These are phyloP conservation scores for Blastocystis hominis DNA, from an alignment of 352 stramenopile genomes.

Conservation along the genomic window DNA sequence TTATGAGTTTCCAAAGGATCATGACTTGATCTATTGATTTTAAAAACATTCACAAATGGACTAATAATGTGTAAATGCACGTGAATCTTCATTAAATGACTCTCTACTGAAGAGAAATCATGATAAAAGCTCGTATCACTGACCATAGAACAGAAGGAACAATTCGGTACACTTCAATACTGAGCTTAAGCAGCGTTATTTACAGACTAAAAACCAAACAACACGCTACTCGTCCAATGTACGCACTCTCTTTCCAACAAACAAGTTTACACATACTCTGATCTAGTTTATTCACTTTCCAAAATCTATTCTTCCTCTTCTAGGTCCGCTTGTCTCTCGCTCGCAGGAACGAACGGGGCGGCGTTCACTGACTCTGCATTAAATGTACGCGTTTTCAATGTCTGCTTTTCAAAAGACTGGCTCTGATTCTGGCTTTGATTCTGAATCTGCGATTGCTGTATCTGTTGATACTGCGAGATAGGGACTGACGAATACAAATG, in stretches of 20 bases:
- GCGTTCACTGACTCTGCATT: not conserved
- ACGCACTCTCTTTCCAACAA: not conserved
- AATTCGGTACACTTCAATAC: not conserved
- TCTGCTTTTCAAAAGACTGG: no score
- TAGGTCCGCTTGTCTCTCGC: not conserved
- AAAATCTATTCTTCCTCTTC: not conserved
- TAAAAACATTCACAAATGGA: no score
- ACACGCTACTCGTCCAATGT: no score
- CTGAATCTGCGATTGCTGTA: not conserved
- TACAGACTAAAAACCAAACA: not conserved
- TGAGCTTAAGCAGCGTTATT: not conserved
- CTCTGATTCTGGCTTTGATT: no score
- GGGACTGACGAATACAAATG: not conserved
- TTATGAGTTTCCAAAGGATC: no score
- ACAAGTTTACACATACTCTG: not conserved
- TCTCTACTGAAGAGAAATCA: no score
- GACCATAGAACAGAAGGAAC: not conserved
- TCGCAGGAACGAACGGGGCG: slow-evolving; percentile 9
- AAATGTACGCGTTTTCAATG: not conserved
- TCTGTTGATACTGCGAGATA: not conserved
- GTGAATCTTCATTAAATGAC: no score
- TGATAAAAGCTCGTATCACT: no score
- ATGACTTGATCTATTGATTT: no score
- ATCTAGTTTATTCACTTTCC: not conserved
- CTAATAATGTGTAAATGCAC: no score